Conservation (phyloP, 2,329 filamentous ascomycete genomes). For the Ophiostoma sp. region DNA sequence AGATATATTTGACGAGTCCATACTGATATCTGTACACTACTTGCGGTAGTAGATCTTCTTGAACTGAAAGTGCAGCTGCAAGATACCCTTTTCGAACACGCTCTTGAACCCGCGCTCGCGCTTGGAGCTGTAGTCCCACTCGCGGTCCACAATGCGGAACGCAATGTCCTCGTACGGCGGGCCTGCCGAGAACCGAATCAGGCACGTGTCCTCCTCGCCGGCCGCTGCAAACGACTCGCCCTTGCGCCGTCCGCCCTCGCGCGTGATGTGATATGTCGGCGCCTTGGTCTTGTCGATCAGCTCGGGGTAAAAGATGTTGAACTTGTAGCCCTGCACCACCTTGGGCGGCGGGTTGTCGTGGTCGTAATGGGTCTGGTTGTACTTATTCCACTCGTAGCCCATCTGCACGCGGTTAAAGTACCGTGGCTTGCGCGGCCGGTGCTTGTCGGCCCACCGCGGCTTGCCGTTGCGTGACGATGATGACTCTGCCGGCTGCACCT, state of each 20-base stretch:
- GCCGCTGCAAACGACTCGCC: slow-evolving; percentile 91
- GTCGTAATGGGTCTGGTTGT: slow-evolving; percentile 99
- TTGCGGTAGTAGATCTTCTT: slow-evolving; percentile 66
- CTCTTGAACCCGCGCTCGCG: slow-evolving; percentile 90
- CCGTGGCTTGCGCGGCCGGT: slow-evolving; percentile 82
- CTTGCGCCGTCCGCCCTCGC: slow-evolving; percentile 80
- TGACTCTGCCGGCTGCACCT: slow-evolving; percentile 51
- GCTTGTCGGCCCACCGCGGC: slow-evolving; percentile 76
- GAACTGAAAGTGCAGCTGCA: slow-evolving; percentile 97
- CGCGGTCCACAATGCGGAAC: slow-evolving; percentile 94
- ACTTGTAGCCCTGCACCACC: slow-evolving; percentile 98
- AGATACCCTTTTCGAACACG: slow-evolving; percentile 95
- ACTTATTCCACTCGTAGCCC: slow-evolving; percentile 99
- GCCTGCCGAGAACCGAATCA: slow-evolving; percentile 92
- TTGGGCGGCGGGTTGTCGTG: slow-evolving; percentile 97
- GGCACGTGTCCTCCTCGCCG: slow-evolving; percentile 92
- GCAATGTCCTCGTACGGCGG: slow-evolving; percentile 95
- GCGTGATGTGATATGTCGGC: slow-evolving; percentile 91
- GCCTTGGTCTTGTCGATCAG: slow-evolving; percentile 92
- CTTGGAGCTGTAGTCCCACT: slow-evolving; percentile 98
- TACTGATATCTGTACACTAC: background rate
- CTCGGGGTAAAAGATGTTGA: slow-evolving; percentile 99
- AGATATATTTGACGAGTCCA: background rate
- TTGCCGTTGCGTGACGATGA: slow-evolving; percentile 42
- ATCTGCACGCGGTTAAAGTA: slow-evolving; percentile 99